Conservation (phyloP, 1,284 basidiomycete species). For the Xerocomus nothofagi region DNA sequence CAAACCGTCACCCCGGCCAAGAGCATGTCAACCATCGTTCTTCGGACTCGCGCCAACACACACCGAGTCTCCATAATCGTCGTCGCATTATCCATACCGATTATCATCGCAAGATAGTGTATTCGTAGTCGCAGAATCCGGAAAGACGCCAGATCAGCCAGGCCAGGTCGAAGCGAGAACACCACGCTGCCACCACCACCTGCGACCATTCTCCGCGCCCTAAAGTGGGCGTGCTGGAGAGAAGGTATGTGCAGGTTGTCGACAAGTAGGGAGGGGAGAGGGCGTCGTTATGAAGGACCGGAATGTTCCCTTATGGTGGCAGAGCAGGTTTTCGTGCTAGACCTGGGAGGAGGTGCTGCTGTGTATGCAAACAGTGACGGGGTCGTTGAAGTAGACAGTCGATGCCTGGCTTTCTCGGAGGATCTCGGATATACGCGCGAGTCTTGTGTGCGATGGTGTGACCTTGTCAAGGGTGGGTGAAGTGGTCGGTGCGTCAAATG, state of each 20-base stretch:
- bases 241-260: conserved; percentile 5
- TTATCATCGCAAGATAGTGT: background rate
- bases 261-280: background rate
- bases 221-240: conserved; percentile 21
- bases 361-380: background rate
- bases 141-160: background rate
- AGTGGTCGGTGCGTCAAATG: background rate
- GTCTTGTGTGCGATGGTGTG: background rate
- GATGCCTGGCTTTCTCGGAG: background rate
- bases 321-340: background rate
- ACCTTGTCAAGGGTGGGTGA: background rate
- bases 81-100: conserved; percentile 1
- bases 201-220: conserved; percentile 15
- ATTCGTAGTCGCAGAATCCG: background rate
- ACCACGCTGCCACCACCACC: conserved; percentile 9
- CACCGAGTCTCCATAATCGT: conserved; percentile 1
- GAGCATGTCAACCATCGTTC: background rate
- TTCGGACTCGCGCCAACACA: background rate
- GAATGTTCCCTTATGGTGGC: no score
- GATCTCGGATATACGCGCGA: background rate
- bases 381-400: background rate
- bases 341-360: background rate
- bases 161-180: conserved; percentile 1
- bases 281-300: background rate
- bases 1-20: background rate